phyloP scores from a whole-genome alignment of 176 grass and related monocot genomes.

The Bonia amplexicaulis region DNA sequence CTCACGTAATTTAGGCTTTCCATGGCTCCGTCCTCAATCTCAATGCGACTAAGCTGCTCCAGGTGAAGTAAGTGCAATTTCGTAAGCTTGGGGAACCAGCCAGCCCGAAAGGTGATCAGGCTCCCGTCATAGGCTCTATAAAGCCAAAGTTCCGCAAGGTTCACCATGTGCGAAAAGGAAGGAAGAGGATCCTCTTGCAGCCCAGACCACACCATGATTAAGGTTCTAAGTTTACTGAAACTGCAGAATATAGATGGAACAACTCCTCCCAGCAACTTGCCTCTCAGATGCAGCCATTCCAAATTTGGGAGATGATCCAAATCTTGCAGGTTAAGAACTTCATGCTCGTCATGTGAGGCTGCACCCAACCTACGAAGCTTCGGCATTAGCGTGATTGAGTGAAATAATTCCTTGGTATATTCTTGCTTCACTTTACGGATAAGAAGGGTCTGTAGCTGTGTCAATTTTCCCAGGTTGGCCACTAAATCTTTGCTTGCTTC shows the following conservation, averaged over 20 bases:
- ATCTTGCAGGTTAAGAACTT: background rate
- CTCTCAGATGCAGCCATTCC: background rate
- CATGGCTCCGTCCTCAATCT: too few relatives aligned
- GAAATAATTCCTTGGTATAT: background rate
- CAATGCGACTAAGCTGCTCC: too few relatives aligned
- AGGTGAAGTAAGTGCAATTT: too few relatives aligned
- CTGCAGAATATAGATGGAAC: background rate
- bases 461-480: background rate
- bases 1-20: too few relatives aligned
- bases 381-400: background rate
- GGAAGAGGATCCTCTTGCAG: background rate
- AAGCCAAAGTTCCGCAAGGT: too few relatives aligned
- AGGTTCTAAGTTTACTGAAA: background rate
- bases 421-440: background rate
- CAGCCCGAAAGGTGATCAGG: too few relatives aligned
- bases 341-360: background rate
- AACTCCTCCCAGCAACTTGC: background rate
- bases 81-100: too few relatives aligned
- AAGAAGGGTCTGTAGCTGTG: background rate
- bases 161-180: too few relatives aligned
- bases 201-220: background rate
- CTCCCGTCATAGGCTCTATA: too few relatives aligned
- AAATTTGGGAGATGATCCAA: background rate
- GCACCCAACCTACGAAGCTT: background rate
- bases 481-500: background rate